Percentiles rank a stretch among this genome's conserved stretches.
Evolutionary conservation across 345 rosid genomes (phyloP).

Genomic region (Noccaea bulbosa): DNA sequence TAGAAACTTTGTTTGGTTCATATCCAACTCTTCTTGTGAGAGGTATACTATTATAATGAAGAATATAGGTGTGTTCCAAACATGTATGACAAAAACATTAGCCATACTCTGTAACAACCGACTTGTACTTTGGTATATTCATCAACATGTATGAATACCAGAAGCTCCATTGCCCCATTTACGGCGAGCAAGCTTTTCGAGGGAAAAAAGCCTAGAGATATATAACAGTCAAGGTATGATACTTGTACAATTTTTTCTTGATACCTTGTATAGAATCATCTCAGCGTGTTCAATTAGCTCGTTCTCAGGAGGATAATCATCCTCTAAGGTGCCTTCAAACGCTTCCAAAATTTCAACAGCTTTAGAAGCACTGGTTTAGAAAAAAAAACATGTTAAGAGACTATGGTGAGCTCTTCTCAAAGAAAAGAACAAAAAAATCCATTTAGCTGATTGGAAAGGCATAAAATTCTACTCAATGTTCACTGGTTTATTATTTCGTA

Average conservation of each 20-base stretch:
- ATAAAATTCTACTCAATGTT: constrained; percentile 13
- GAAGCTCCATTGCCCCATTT: constrained; percentile 13
- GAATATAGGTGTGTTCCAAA: constrained; percentile 1
- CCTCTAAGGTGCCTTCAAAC: constrained; percentile 98
- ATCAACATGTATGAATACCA: constrained; percentile 2
- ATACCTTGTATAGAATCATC: constrained; percentile 98
- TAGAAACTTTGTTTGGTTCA: neutral
- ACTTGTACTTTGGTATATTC: constrained; percentile 1
- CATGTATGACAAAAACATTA: neutral
- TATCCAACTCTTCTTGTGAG: constrained; percentile 11
- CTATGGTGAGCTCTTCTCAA: constrained; percentile 3
- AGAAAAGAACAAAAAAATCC: neutral
- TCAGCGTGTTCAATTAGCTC: constrained; percentile 96
- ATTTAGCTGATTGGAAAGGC: neutral
- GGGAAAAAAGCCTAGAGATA: neutral
- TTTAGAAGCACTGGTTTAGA: constrained; percentile 67
- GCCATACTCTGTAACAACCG: neutral
- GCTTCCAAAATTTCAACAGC: constrained; percentile 99
- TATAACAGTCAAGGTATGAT: constrained; percentile 17
- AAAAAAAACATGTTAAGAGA: neutral
- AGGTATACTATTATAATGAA: neutral
- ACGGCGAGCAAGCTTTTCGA: neutral
- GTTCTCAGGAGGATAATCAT: constrained; percentile 97
- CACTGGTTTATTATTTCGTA: constrained; percentile 27
- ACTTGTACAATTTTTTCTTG: constrained; percentile 6